Base-by-base conservation (phyloP, 805 yeast genomes). In the Kuraishia cidri region DNA sequence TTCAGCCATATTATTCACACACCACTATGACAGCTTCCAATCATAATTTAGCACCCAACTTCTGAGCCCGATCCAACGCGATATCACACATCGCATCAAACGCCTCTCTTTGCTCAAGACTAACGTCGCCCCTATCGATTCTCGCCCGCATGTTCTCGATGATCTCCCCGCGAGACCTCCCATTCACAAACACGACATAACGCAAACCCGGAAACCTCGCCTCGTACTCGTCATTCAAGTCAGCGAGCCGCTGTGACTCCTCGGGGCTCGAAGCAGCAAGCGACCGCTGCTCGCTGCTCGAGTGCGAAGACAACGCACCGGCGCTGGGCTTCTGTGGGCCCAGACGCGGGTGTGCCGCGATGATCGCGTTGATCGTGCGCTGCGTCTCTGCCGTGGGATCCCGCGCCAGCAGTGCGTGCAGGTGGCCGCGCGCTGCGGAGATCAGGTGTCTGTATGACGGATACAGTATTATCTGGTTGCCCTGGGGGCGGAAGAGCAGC, bases 11-110 rank as follows among this genome's bases (percentile, higher is more conserved):
- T 20, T 20, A 20, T 20, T 10, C 9, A 20, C n/a, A n/a, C n/a
- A n/a, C n/a, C n/a, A n/a, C n/a, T n/a, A n/a, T n/a, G n/a, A n/a
- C n/a, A n/a, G n/a, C n/a, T n/a, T n/a, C n/a, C n/a, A n/a, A n/a
- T n/a, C n/a, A n/a, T n/a, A n/a, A n/a, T 28, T n/a, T 11, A 14
- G 28, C 56, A 19, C 57, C 60, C 30, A 74, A 49, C 46, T 78
- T 80, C n/a, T 41, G 42, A 1, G 79, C 78, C 37, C 97, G 64
- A 56, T 86, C 95, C 17, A 68, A 44, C 0, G 96, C 96, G 36
- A 87, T 88, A 54, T 84, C 94, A 54, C 95, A 84, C 94, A 87
- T 85, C 16, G 94, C 95, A 41, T 76, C 63, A 43, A 85, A 72
- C 0, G 95, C 94, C 30, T 75, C 80, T 6, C 37, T 29, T 36